phyloP scores from a whole-genome alignment of 2,329 filamentous ascomycete species.

The Claviceps sorghi region DNA sequence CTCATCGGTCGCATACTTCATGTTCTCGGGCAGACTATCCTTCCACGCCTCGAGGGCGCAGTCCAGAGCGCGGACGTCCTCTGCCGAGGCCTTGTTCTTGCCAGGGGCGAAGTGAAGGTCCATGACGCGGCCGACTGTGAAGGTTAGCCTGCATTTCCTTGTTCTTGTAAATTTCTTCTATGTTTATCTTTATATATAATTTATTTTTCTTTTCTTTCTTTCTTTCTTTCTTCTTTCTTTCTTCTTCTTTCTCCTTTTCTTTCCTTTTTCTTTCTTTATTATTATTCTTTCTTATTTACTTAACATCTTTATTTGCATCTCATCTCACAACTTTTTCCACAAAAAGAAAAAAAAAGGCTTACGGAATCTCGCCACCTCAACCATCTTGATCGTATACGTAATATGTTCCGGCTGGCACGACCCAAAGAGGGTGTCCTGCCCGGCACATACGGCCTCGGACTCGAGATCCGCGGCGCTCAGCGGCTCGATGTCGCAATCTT shows the following conservation, averaged over 20 bases:
- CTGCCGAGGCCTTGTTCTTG: slow-evolving; percentile 13
- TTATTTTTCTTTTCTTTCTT: background rate
- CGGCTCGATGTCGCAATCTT: slow-evolving; percentile 25
- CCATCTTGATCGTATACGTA: slow-evolving; percentile 23
- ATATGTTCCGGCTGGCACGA: slow-evolving; percentile 19
- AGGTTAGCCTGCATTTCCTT: background rate
- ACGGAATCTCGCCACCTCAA: slow-evolving; percentile 21
- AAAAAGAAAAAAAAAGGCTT: slow-evolving; percentile 2
- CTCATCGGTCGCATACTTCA: slow-evolving; percentile 18
- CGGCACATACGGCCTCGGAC: slow-evolving; percentile 12
- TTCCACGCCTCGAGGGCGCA: slow-evolving; percentile 20
- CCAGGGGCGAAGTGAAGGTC: slow-evolving; percentile 23
- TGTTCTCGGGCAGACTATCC: slow-evolving; percentile 16
- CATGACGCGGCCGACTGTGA: slow-evolving; percentile 19
- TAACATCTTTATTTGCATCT: background rate
- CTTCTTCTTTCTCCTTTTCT: too few relatives aligned
- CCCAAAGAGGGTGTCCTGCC: slow-evolving; percentile 14
- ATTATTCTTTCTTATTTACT: too few relatives aligned
- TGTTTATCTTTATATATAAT: too few relatives aligned
- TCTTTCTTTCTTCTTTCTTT: background rate
- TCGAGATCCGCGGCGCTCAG: slow-evolving; percentile 18
- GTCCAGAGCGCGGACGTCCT: slow-evolving; percentile 17
- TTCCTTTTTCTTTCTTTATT: too few relatives aligned
- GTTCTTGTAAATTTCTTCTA: too few relatives aligned
- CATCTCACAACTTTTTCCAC: too few relatives aligned